phyloP scores from a whole-genome alignment of 306 rosid species.

The Pachyrhizus erosus region DNA sequence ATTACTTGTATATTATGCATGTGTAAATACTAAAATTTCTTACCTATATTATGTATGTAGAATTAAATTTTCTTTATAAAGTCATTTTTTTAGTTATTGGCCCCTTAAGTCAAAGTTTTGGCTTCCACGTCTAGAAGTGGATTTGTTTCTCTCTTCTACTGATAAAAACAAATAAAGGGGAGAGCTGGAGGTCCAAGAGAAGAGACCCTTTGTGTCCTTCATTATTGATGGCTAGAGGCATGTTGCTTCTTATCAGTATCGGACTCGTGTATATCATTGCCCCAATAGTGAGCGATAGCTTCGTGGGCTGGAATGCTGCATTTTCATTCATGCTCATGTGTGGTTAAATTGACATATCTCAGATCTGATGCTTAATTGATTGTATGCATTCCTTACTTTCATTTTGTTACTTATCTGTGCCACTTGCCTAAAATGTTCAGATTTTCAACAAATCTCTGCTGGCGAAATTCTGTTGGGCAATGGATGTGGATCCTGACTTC shows the following conservation, averaged over 20 bases:
- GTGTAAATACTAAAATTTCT: neutral
- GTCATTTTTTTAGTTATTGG: neutral
- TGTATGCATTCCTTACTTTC: neutral
- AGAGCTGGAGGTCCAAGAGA: slow-evolving; percentile 17
- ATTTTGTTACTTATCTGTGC: slow-evolving; percentile 2
- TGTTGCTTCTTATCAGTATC: neutral
- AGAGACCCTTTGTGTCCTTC: slow-evolving; percentile 1
- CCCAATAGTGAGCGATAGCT: neutral
- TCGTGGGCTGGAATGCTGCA: slow-evolving; percentile 18
- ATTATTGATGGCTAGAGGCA: slow-evolving; percentile 23
- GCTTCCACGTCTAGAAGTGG: neutral
- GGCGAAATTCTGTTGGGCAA: slow-evolving; percentile 92
- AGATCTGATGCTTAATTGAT: slow-evolving; percentile 11
- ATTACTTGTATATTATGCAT: neutral
- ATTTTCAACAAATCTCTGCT: slow-evolving; percentile 91
- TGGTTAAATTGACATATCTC: neutral
- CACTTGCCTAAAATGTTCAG: slow-evolving; percentile 52
- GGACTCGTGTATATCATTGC: neutral
- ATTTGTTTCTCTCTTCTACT: neutral
- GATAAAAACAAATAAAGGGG: slow-evolving; percentile 12
- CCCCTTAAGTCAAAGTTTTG: neutral
- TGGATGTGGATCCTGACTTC: slow-evolving; percentile 95
- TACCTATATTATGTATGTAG: too few relatives aligned
- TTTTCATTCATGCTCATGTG: slow-evolving; percentile 25
- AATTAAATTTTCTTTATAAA: neutral